These are phyloP conservation scores for Phytophthora colocasiae DNA, from an alignment of 352 stramenopile species.

Conservation along the genomic window DNA sequence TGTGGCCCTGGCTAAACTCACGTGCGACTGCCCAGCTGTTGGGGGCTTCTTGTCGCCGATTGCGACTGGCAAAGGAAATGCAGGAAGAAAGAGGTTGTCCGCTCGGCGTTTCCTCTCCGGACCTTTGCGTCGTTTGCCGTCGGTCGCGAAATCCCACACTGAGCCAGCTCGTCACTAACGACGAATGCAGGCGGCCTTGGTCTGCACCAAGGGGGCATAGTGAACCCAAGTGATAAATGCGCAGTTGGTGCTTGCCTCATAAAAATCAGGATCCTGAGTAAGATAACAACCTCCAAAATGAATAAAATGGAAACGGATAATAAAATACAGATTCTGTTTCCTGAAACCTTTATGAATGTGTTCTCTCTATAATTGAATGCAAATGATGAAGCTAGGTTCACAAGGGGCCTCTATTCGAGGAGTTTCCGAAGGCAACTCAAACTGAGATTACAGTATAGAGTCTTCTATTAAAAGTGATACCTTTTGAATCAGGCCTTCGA, in stretches of 20 bases:
- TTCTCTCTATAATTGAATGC: background rate
- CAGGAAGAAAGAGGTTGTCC: slow-evolving; percentile 21
- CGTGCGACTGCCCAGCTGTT: slow-evolving; percentile 41
- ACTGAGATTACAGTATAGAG: background rate
- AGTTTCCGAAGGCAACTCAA: no score
- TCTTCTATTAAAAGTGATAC: no score
- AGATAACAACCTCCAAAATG: background rate
- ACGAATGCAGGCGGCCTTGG: no score
- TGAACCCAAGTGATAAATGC: slow-evolving; percentile 18
- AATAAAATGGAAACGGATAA: background rate
- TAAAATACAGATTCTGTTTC: background rate
- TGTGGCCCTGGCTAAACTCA: slow-evolving; percentile 27
- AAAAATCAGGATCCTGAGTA: slow-evolving; percentile 22
- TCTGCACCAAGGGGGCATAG: slow-evolving; percentile 7
- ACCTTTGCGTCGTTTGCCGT: slow-evolving; percentile 37
- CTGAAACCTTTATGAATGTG: background rate
- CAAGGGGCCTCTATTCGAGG: no score
- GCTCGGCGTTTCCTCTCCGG: slow-evolving; percentile 29
- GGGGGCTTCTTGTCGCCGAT: slow-evolving; percentile 38
- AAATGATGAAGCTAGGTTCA: no score
- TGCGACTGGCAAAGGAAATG: slow-evolving; percentile 25
- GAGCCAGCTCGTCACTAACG: slow-evolving; percentile 11
- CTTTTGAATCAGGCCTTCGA: slow-evolving; percentile 17
- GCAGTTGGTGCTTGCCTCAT: background rate
- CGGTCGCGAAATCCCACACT: slow-evolving; percentile 39